Base-by-base conservation (phyloP, 1,284 basidiomycete species). In the Anthracocystis setariae region DNA sequence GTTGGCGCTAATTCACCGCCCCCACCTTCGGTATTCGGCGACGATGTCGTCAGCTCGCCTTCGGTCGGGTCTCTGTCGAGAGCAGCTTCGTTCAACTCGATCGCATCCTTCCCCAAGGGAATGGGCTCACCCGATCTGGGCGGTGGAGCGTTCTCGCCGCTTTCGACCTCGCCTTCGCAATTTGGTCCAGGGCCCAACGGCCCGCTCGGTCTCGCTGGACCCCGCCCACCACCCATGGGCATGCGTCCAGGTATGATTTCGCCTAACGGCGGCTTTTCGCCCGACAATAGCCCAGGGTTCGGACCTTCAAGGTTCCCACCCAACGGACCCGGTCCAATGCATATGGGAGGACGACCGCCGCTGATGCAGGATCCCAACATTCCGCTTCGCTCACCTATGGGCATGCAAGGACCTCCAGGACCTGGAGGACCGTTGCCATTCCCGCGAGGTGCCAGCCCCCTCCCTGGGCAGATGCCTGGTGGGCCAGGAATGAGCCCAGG, bases 11-110 rank as follows among this genome's bases (percentile, higher is more conserved):
- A 56, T 15, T 37, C 44, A 21, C 25, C 42, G 13, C 35, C 44
- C 17, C 25, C 42, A 13, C 39, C 53, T 10, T 17, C 55, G 12
- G 32, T 53, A 0, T 50, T 40, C 45, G 51, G 52, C 38, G 25
- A 45, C 24, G 60, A 61, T 13, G 45, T 38, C 23, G 15, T 3
- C 40, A 45, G 43, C 42, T 62, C 55, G 40, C 66, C 60, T 15
- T 50, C 58, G 32, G 45, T 64, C 29, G 55, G 52, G 10, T 56
- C 68, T 45, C 62, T 71, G 33, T 71, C 68, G 44, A 61, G 76
- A 20, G 60, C 70, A 18, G 56, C 60, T 24, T 78, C 75, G 32
- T 75, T 78, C 66, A 78, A 70, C 39, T 77, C 74, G 51, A 65
- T 77, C 4, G 72, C 66, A 5, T 74, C 74, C 1, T 74, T 78